phyloP scores from a whole-genome alignment of 192 early-diverging fungal species.

The Podila clonocystis region DNA sequence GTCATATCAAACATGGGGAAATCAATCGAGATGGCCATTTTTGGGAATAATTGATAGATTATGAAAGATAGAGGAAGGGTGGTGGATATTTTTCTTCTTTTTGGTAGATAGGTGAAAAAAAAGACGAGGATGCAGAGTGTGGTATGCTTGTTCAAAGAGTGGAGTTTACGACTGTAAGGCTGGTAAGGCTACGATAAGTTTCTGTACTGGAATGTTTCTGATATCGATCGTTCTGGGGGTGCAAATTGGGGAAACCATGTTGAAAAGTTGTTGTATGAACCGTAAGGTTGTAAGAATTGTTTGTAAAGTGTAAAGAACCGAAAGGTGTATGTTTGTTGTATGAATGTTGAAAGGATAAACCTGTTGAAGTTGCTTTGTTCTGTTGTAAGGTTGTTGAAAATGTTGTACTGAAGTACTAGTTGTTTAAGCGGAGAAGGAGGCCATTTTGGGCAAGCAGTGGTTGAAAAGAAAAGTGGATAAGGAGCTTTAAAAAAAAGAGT shows the following conservation, averaged over 20 bases:
- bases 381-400: constrained; percentile 24
- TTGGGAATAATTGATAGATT: not conserved
- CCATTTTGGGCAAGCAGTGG: constrained; percentile 40
- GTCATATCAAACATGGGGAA: constrained; percentile 49
- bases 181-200: constrained; percentile 12
- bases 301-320: constrained; percentile 21
- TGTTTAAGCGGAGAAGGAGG: constrained; percentile 49
- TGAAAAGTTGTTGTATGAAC: constrained; percentile 35
- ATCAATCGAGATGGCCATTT: constrained; percentile 47
- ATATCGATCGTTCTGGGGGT: constrained; percentile 36
- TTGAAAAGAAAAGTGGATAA: constrained; percentile 1
- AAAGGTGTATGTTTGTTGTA: constrained; percentile 27
- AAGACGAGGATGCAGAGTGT: not conserved
- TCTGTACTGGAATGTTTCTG: constrained; percentile 17
- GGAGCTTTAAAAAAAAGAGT: constrained; percentile 8
- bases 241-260: constrained; percentile 49
- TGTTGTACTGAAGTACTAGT: constrained; percentile 19
- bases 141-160: constrained; percentile 1
- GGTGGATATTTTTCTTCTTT: constrained; percentile 1
- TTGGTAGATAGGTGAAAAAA: too few relatives aligned
- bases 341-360: constrained; percentile 15
- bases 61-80: too few relatives aligned
- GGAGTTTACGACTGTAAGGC: constrained; percentile 50
- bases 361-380: constrained; percentile 6
- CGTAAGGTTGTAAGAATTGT: constrained; percentile 23